Conservation (phyloP, 1,284 basidiomycete genomes). For the Ganoderma lucidum region DNA sequence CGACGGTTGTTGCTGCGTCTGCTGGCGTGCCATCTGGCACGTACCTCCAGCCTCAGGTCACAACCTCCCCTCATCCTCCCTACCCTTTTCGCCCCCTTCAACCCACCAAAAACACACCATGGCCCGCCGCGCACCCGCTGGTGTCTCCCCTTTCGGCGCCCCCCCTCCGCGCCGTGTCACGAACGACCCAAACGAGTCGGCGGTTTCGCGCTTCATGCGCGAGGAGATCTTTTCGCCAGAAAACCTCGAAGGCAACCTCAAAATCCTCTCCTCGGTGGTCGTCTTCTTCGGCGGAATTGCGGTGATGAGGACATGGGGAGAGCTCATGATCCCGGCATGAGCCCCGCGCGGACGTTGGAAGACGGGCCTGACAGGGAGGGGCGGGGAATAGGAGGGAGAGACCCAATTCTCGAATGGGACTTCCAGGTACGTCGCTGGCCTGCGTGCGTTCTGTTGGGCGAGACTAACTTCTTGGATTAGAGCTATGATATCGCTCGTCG, state of each 20-base stretch:
- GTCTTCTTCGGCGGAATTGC: constrained; percentile 74
- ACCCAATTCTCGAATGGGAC: not conserved
- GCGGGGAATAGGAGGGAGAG: too few species aligned
- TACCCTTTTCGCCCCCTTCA: not conserved
- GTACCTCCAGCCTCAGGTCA: constrained; percentile 12
- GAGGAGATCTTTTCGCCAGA: constrained; percentile 75
- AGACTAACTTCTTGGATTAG: not conserved
- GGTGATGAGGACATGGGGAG: constrained; percentile 75
- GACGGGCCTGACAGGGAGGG: too few species aligned
- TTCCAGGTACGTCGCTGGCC: not conserved
- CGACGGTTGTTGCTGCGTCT: not conserved
- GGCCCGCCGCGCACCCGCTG: constrained; percentile 73
- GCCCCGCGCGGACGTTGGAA: not conserved
- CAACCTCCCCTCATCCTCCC: constrained; percentile 1
- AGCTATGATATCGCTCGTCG: not conserved
- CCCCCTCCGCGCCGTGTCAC: constrained; percentile 46
- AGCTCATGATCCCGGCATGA: constrained; percentile 72
- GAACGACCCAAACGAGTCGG: constrained; percentile 65
- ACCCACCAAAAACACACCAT: constrained; percentile 45
- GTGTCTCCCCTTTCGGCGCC: constrained; percentile 58
- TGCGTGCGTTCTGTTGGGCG: not conserved
- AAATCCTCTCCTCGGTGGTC: constrained; percentile 65
- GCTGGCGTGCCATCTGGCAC: not conserved
- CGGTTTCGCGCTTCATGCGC: constrained; percentile 66
- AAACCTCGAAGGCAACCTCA: constrained; percentile 76